Evolutionary conservation across 225 moss, liverwort and hornwort species (phyloP).

Genomic region (Marchantia polymorpha): DNA sequence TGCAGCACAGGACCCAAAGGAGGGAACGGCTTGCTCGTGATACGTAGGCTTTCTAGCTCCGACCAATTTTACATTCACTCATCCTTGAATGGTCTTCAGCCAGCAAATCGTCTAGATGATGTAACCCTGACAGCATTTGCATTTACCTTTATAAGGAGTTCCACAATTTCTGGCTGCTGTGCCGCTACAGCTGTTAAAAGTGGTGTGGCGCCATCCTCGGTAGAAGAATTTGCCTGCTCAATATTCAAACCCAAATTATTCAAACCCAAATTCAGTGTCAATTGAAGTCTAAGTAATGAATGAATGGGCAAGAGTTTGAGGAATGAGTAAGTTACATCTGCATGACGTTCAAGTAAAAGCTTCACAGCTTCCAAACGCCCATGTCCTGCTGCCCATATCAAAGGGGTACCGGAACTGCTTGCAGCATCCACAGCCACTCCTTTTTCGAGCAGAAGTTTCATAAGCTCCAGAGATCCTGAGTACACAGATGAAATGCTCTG

Average conservation of each 20-base stretch:
- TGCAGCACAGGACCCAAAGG: background rate
- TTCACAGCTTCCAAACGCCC: conserved; percentile 72
- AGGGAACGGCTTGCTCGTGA: too few species aligned
- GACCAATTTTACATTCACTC: too few species aligned
- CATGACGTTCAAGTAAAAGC: conserved; percentile 67
- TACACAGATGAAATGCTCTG: background rate
- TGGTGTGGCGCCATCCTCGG: conserved; percentile 88
- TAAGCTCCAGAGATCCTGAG: conserved; percentile 76
- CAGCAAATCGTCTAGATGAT: background rate
- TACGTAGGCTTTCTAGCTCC: too few species aligned
- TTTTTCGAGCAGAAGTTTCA: conserved; percentile 62
- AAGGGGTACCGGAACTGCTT: conserved; percentile 84
- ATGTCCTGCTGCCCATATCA: conserved; percentile 97
- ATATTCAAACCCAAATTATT: background rate
- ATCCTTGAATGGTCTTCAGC: too few species aligned
- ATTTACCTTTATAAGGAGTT: conserved; percentile 61
- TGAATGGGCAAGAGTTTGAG: background rate
- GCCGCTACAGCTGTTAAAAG: conserved; percentile 91
- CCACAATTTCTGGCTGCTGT: conserved; percentile 65
- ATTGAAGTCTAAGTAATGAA: background rate
- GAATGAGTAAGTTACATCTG: conserved; percentile 51
- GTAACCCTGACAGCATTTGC: background rate
- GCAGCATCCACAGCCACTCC: conserved; percentile 74
- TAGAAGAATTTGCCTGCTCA: conserved; percentile 66
- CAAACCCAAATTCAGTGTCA: background rate